A percentile compares a stretch with the other conserved stretches of the same genome.
These are phyloP conservation scores for Encephalitozoon intestinalis DNA, from an alignment of 371 early-diverging fungal species.

Conservation along the genomic window DNA sequence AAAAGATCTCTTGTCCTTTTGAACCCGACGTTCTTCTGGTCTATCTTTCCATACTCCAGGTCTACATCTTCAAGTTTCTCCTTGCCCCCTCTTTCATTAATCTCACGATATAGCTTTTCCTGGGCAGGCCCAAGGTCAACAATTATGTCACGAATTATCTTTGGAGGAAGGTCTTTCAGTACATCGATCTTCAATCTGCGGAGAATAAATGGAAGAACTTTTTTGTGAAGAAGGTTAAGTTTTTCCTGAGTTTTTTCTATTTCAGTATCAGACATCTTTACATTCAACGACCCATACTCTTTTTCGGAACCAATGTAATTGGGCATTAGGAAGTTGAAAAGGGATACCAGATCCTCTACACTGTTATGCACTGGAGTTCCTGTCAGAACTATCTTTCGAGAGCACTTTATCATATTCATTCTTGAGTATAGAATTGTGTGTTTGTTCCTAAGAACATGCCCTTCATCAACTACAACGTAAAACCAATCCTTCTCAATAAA, in stretches of 20 bases:
- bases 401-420: slow-evolving; percentile 72
- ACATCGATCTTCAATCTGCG: slow-evolving; percentile 95
- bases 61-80: not conserved
- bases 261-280: slow-evolving; percentile 66
- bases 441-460: slow-evolving; percentile 91
- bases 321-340: slow-evolving; percentile 83
- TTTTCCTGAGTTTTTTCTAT: slow-evolving; percentile 56
- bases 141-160: slow-evolving; percentile 92
- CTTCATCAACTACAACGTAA: slow-evolving; percentile 95
- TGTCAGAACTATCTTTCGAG: slow-evolving; percentile 75
- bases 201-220: slow-evolving; percentile 87
- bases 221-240: slow-evolving; percentile 80
- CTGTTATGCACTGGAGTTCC: slow-evolving; percentile 98
- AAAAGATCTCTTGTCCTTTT: slow-evolving; percentile 24
- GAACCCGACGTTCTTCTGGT: slow-evolving; percentile 10
- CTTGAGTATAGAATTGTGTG: slow-evolving; percentile 79
- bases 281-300: slow-evolving; percentile 43
- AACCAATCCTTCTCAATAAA: slow-evolving; percentile 70
- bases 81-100: not conserved
- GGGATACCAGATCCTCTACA: slow-evolving; percentile 63
- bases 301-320: slow-evolving; percentile 65
- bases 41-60: slow-evolving; percentile 4
- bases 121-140: slow-evolving; percentile 78
- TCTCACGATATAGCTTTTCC: slow-evolving; percentile 74
- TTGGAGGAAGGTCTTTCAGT: slow-evolving; percentile 89